Evolutionary conservation across 805 yeast species (phyloP), one percentile per base, ranked within the genome.

Genomic region (Yueomyces sp.): DNA sequence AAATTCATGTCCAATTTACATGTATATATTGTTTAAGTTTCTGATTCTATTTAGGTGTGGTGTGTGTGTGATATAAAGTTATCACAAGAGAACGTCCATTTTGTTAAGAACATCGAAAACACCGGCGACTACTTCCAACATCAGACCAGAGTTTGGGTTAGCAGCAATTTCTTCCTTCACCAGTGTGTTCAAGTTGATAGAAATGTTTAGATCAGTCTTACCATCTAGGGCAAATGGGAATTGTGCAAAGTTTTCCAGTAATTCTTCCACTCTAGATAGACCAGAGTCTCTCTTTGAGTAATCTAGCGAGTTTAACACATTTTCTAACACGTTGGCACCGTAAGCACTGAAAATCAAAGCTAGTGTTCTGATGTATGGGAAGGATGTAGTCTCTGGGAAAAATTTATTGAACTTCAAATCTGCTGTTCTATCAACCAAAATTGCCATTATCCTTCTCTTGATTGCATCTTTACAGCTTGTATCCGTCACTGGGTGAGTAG

Each of bases 401-500:
- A 75, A 83, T 49, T 73, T 74, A 39, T 74, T 73, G 36, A 77
- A 69, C 50, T 66, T 67, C 31, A 80, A 56, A 46, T 70, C 72
- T 52, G 82, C 73, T 42, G 81, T 83, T 64, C 95, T 78, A 34
- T 81, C 69, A 5, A 85, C 77, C 52, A 92, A 69, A 41, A 86
- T 59, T 39, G 74, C 72, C 48, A 87, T 67, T 29, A 86, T 76
- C 54, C 96, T 75, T 46, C 77, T 72, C 45, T 79, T 78, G 45
- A 92, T 74, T 44, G 79, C 78, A 52, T 85, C 94, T 64, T 92
- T 92, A 41, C 94, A 79, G 50, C 77, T 68, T 39, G 81, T 73
- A 63, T 92, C 98, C 32, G 88, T 81, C 11, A 92, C 76, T 5
- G 98, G 98, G 64, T 94, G 98, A 6, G 98, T 92, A 31, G 98